Conservation (phyloP, 371 early-diverging fungal species). For the Dichotomocladium elegans region DNA sequence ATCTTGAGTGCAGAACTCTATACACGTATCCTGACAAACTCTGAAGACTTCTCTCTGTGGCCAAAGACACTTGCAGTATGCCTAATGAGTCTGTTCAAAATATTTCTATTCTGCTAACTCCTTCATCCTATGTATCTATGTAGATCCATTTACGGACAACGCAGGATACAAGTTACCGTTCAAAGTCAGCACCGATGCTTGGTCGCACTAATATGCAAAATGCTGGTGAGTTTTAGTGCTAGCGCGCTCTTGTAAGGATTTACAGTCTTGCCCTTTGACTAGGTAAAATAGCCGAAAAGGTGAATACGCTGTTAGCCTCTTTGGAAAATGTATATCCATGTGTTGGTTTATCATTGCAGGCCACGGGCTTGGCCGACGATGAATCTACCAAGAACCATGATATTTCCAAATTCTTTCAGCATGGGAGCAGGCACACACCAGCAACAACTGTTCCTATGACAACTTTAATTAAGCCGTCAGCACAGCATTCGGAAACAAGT, state of each 20-base stretch:
- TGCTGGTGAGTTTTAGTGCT: slow-evolving; percentile 17
- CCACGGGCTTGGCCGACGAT: slow-evolving; percentile 21
- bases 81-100: neutral
- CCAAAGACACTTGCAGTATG: slow-evolving; percentile 45
- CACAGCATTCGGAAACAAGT: neutral
- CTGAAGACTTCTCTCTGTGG: slow-evolving; percentile 49
- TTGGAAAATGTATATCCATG: slow-evolving; percentile 30
- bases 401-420: slow-evolving; percentile 28
- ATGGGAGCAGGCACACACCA: neutral
- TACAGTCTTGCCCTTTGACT: too few relatives aligned
- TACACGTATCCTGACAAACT: slow-evolving; percentile 44
- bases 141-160: slow-evolving; percentile 6
- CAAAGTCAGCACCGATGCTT: slow-evolving; percentile 27
- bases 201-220: slow-evolving; percentile 11
- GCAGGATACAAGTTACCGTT: slow-evolving; percentile 11
- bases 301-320: slow-evolving; percentile 13
- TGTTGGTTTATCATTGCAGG: slow-evolving; percentile 29
- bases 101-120: neutral
- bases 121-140: too few relatives aligned
- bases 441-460: neutral
- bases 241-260: too few relatives aligned
- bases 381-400: slow-evolving; percentile 20
- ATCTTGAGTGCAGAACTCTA: slow-evolving; percentile 57
- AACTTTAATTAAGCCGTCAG: neutral
- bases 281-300: slow-evolving; percentile 25